Base-by-base conservation (phyloP, 139 green algal genomes). In the Pseudopediastrum boryanum region DNA sequence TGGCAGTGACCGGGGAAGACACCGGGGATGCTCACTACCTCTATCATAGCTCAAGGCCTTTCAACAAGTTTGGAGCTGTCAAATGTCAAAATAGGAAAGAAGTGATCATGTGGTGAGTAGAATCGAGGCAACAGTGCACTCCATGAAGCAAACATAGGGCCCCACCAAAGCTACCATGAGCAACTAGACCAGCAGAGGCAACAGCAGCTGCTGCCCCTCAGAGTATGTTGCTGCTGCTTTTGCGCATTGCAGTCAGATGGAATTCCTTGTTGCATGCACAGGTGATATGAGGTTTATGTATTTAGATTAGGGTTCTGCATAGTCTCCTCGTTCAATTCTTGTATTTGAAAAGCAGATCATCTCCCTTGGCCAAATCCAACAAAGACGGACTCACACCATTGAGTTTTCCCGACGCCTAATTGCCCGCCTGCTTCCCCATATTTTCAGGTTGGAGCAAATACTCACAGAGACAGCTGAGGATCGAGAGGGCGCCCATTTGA, bases 11-110 rank as follows among this genome's bases (percentile, higher is more conserved):
- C 31, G 76, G 76, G 16, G 82, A 86, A n/a, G 82, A 86, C 71
- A 54, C 73, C 27, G 83, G 83, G 4, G 83, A 88, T 58, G 83
- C 83, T 0, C 83, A 88, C 59, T 88, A 88, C 62, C 43, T 41
- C 12, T 88, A 88, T 68, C 39, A 64, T 38, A 88, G 77, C 69
- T 31, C 61, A 36, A 78, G 73, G 38, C 70, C 75, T 13, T 88
- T 88, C 46, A 72, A n/a, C 0, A 77, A 84, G 74, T 69, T 51
- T 64, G 83, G 80, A 23, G 25, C 5, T 2, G 41, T 86, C 2
- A 80, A 81, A 19, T 88, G 73, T 42, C 72, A 84, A 56, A 85
- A 83, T 50, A 50, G 83, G 4, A 80, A 83, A 9, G 80, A 86
- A 27, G 50, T 88, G 5, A 68, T 65, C 35, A 58, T 79, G 31